A percentile compares a stretch with the other conserved stretches of the same genome.
phyloP scores from a whole-genome alignment of 768 basidiomycete species.

The Tulasnella sp. region DNA sequence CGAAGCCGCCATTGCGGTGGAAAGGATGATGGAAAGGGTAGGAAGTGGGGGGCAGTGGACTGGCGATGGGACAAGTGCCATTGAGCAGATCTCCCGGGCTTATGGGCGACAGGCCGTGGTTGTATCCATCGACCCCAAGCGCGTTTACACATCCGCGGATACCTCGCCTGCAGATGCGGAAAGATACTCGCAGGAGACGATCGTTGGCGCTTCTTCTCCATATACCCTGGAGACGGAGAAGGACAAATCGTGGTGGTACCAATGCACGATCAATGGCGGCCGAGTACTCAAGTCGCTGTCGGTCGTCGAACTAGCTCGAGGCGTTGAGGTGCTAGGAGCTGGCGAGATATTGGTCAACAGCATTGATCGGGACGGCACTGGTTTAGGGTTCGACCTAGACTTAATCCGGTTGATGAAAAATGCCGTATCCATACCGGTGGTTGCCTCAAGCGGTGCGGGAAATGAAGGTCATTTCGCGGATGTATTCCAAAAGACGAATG shows the following conservation, averaged over 20 bases:
- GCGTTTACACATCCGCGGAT: slow-evolving; percentile 64
- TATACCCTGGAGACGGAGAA: slow-evolving; percentile 46
- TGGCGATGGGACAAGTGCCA: slow-evolving; percentile 60
- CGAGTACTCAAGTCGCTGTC: slow-evolving; percentile 76
- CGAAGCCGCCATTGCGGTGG: slow-evolving; percentile 92
- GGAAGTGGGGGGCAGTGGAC: not conserved
- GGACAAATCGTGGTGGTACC: slow-evolving; percentile 94
- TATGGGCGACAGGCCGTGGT: slow-evolving; percentile 98
- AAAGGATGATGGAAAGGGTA: slow-evolving; percentile 46
- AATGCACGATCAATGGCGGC: slow-evolving; percentile 93
- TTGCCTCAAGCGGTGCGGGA: slow-evolving; percentile 93
- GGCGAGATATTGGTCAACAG: slow-evolving; percentile 94
- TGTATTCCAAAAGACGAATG: slow-evolving; percentile 69
- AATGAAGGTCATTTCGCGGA: slow-evolving; percentile 73
- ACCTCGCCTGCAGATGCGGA: not conserved
- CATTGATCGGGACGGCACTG: slow-evolving; percentile 93
- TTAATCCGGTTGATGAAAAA: slow-evolving; percentile 67
- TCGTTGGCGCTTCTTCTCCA: slow-evolving; percentile 63
- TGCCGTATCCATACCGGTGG: slow-evolving; percentile 80
- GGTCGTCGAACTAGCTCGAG: slow-evolving; percentile 81
- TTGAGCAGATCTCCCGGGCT: slow-evolving; percentile 81
- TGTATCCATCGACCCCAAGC: slow-evolving; percentile 88
- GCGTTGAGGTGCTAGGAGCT: slow-evolving; percentile 84
- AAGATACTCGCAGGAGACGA: slow-evolving; percentile 33
- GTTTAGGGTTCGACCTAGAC: slow-evolving; percentile 83